Conservation (phyloP, 805 yeast species). For the Barnettozyma botsteinii region DNA sequence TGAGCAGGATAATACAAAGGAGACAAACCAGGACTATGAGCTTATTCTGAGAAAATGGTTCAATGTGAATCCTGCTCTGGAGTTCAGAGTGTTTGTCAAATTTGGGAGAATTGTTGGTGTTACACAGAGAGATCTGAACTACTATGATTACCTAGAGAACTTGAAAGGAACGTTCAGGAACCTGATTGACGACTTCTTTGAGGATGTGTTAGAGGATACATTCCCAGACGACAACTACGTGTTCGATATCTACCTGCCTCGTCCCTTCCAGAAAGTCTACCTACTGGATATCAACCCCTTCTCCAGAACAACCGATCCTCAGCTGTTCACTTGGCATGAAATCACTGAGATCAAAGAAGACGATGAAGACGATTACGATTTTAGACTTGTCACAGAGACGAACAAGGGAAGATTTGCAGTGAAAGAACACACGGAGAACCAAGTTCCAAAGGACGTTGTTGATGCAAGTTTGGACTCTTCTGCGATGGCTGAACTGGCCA, state of each 20-base stretch:
- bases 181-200: conserved; percentile 51
- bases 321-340: conserved; percentile 84
- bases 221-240: conserved; percentile 57
- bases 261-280: conserved; percentile 60
- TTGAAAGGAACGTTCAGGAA: conserved; percentile 42
- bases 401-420: conserved; percentile 72
- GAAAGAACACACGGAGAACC: conserved; percentile 83
- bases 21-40: conserved; percentile 40
- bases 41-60: conserved; percentile 81
- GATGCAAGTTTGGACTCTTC: conserved; percentile 71
- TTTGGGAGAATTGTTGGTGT: conserved; percentile 61
- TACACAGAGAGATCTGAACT: conserved; percentile 82
- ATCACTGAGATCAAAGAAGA: conserved; percentile 33
- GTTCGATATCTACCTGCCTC: conserved; percentile 78
- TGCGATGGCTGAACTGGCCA: conserved; percentile 63
- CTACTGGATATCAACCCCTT: conserved; percentile 87
- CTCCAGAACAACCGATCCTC: conserved; percentile 68
- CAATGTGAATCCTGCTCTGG: conserved; percentile 80
- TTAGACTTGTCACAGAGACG: conserved; percentile 63
- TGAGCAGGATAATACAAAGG: conserved; percentile 15
- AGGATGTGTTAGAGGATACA: conserved; percentile 37
- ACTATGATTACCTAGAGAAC: conserved; percentile 61
- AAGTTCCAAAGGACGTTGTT: conserved; percentile 86
- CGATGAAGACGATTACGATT: conserved; percentile 33
- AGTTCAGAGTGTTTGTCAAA: conserved; percentile 80